Conservation (phyloP, 352 stramenopile species). For the Achlya hypogyna region DNA sequence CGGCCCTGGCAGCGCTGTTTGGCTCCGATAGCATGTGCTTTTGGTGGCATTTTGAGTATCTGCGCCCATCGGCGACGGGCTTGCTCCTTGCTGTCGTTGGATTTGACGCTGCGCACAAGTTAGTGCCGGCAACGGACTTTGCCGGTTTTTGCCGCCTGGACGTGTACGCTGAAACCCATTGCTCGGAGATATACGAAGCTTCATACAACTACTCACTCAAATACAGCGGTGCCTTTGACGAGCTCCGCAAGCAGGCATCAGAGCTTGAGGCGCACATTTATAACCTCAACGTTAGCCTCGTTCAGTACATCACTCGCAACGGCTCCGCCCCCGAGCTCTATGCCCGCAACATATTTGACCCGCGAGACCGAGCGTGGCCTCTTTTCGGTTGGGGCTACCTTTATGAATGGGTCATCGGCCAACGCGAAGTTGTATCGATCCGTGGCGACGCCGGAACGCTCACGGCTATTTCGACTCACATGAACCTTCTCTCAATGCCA, state of each 20-base stretch:
- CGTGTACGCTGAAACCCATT: neutral
- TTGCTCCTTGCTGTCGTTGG: conserved; percentile 2
- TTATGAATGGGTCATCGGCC: conserved; percentile 6
- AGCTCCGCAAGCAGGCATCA: neutral
- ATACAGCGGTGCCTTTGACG: neutral
- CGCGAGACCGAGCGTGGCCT: neutral
- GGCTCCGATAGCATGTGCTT: neutral
- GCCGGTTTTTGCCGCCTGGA: neutral
- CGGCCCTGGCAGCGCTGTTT: neutral
- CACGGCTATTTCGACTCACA: neutral
- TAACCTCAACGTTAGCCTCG: neutral
- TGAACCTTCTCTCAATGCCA: neutral
- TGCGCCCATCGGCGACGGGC: neutral
- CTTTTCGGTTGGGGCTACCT: conserved; percentile 13
- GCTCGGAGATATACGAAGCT: neutral
- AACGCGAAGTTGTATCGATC: conserved; percentile 17
- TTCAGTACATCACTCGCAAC: conserved; percentile 4
- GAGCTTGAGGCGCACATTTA: neutral
- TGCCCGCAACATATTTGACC: neutral
- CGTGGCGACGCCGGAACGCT: neutral
- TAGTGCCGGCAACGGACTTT: neutral
- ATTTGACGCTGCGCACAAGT: neutral
- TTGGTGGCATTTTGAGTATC: neutral
- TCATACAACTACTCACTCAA: neutral
- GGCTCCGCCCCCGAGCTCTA: neutral